These are phyloP conservation scores for Rhynchospora pubera DNA, from an alignment of 176 grass and related monocot genomes.

Conservation along the genomic window DNA sequence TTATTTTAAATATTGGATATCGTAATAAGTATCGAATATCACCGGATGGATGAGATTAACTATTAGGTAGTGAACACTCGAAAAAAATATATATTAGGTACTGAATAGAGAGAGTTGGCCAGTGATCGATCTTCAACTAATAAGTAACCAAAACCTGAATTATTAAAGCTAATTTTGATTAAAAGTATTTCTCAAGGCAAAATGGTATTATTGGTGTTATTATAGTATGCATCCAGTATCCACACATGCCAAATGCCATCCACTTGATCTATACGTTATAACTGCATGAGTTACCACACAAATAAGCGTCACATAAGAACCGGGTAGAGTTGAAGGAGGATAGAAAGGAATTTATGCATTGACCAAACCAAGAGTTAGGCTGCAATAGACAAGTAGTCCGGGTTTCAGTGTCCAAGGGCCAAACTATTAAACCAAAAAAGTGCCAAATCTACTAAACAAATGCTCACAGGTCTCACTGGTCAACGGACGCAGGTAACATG, in stretches of 20 bases:
- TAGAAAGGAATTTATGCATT: neutral
- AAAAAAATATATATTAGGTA: too few relatives aligned
- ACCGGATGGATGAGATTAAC: neutral
- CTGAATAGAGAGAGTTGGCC: too few relatives aligned
- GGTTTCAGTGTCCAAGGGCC: constrained; percentile 18
- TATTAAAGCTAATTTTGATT: neutral
- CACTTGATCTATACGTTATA: neutral
- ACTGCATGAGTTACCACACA: neutral
- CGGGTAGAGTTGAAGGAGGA: neutral
- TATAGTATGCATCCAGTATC: too few relatives aligned
- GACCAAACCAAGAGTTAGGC: constrained; percentile 16
- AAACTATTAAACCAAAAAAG: neutral
- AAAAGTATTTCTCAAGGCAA: neutral
- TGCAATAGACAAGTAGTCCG: neutral
- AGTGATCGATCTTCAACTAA: neutral
- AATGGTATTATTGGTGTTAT: neutral
- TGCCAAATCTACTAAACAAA: neutral
- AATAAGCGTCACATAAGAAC: neutral
- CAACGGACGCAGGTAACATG: neutral
- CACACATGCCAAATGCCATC: neutral
- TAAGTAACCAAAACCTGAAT: neutral
- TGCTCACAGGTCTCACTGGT: neutral
- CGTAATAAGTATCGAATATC: neutral
- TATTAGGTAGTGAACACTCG: neutral
- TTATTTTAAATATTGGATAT: neutral